Percentiles rank a stretch among this genome's conserved stretches.
Evolutionary conservation across 495 filamentous ascomycete species (phyloP).

Genomic region (Bacidia rubella): DNA sequence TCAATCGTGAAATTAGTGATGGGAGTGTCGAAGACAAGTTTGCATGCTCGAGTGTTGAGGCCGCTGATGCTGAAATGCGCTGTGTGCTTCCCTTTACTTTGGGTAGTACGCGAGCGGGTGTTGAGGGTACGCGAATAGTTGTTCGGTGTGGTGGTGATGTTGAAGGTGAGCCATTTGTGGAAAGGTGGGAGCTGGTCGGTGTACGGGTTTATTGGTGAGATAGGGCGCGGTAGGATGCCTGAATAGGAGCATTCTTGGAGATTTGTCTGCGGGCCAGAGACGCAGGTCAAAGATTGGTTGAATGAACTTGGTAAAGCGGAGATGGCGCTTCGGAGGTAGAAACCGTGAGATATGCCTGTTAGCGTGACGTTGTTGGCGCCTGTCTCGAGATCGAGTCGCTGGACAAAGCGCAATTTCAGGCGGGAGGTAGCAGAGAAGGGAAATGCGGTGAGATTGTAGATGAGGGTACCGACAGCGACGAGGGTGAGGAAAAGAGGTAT

Average conservation of each 20-base stretch:
- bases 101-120: too few species aligned
- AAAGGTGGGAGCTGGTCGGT: constrained; percentile 35
- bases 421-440: constrained; percentile 69
- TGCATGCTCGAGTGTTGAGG: constrained; percentile 57
- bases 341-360: constrained; percentile 42
- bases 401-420: constrained; percentile 78
- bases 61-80: constrained; percentile 48
- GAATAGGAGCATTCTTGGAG: constrained; percentile 56
- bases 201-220: constrained; percentile 19
- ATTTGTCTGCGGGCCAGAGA: constrained; percentile 24
- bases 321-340: constrained; percentile 56
- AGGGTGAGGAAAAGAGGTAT: constrained; percentile 63
- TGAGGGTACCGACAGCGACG: constrained; percentile 59
- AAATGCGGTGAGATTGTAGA: constrained; percentile 81
- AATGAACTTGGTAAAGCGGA: constrained; percentile 55
- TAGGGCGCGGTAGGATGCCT: constrained; percentile 48
- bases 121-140: too few species aligned
- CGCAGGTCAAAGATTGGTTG: constrained; percentile 46
- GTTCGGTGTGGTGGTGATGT: constrained; percentile 37
- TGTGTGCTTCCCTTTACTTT: constrained; percentile 25
- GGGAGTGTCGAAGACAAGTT: constrained; percentile 46
- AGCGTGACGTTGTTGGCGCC: constrained; percentile 56
- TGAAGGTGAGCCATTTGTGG: constrained; percentile 48
- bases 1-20: constrained; percentile 48
- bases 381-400: constrained; percentile 65